A percentile compares a stretch with the other conserved stretches of the same genome.
Conservation (phyloP, 345 rosid species). For the Arabis alpina region DNA sequence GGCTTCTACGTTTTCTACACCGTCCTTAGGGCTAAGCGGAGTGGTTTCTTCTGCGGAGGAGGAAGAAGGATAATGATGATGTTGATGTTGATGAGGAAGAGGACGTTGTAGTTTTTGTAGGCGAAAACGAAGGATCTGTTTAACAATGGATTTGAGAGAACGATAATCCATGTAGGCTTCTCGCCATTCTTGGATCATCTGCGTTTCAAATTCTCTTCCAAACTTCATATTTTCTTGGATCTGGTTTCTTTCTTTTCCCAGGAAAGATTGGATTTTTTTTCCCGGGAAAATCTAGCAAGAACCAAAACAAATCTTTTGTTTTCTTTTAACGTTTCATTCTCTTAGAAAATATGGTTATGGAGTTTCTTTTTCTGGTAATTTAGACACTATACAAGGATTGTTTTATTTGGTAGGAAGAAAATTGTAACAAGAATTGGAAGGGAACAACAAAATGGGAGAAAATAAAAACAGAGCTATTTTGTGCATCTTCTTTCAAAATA, state of each 20-base stretch:
- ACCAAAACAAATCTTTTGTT: neutral
- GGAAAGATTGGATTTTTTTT: conserved; percentile 16
- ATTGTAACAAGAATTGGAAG: neutral
- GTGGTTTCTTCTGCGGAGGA: conserved; percentile 8
- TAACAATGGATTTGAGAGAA: conserved; percentile 55
- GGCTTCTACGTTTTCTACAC: neutral
- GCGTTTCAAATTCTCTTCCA: conserved; percentile 72
- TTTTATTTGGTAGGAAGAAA: conserved; percentile 1
- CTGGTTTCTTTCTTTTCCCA: neutral
- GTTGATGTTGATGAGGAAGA: neutral
- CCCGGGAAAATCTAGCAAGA: conserved; percentile 21
- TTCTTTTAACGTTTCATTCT: neutral
- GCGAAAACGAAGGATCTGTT: conserved; percentile 46
- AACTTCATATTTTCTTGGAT: conserved; percentile 61
- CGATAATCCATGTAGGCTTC: conserved; percentile 87
- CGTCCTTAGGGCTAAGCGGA: neutral
- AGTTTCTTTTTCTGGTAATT: conserved; percentile 15
- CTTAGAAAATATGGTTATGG: neutral
- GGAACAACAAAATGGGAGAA: neutral
- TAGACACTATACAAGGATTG: neutral
- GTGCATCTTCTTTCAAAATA: neutral
- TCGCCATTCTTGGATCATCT: conserved; percentile 87
- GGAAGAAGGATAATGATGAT: conserved; percentile 12
- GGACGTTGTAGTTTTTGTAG: conserved; percentile 36
- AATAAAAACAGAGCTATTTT: conserved; percentile 15